Percentiles rank a stretch among this genome's conserved stretches.
These are phyloP conservation scores for Rossbeevera mucosa DNA, from an alignment of 768 basidiomycete species.

Conservation along the genomic window DNA sequence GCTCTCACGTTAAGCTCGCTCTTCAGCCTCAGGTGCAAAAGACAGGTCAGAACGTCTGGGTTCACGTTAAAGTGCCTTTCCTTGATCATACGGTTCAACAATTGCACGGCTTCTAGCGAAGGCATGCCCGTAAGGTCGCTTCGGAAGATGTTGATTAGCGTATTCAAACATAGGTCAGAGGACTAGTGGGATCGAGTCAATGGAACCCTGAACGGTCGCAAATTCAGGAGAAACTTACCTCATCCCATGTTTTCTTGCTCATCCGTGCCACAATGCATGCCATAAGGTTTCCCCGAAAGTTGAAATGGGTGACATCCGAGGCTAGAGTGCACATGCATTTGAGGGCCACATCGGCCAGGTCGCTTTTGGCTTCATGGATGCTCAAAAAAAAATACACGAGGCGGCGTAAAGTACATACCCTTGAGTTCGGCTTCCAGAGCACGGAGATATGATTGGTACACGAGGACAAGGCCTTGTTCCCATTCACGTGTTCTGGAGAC, in stretches of 20 bases:
- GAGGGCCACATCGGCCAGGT: constrained; percentile 64
- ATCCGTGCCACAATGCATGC: constrained; percentile 76
- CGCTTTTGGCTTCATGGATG: constrained; percentile 50
- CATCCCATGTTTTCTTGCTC: constrained; percentile 85
- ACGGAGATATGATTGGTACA: constrained; percentile 87
- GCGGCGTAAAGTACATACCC: constrained; percentile 37
- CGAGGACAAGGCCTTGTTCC: constrained; percentile 87
- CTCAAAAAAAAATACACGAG: constrained; percentile 18
- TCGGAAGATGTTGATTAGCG: constrained; percentile 78
- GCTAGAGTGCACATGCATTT: constrained; percentile 86
- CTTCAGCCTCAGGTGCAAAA: constrained; percentile 81
- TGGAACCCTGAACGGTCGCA: constrained; percentile 5
- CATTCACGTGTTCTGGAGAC: constrained; percentile 87
- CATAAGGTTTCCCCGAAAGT: constrained; percentile 92
- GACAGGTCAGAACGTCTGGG: constrained; percentile 80
- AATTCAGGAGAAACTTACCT: constrained; percentile 45
- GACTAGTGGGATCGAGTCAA: constrained; percentile 45
- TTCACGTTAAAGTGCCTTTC: constrained; percentile 87
- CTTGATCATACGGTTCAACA: constrained; percentile 94
- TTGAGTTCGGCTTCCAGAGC: constrained; percentile 83
- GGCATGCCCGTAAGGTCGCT: constrained; percentile 74
- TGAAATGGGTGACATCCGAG: constrained; percentile 88
- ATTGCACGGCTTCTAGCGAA: constrained; percentile 84
- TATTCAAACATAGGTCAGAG: constrained; percentile 79
- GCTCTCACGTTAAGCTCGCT: constrained; percentile 80